Percentiles rank a stretch among this genome's conserved stretches.
Conservation (phyloP, 441 rosid genomes). For the Croton laevigatus region DNA sequence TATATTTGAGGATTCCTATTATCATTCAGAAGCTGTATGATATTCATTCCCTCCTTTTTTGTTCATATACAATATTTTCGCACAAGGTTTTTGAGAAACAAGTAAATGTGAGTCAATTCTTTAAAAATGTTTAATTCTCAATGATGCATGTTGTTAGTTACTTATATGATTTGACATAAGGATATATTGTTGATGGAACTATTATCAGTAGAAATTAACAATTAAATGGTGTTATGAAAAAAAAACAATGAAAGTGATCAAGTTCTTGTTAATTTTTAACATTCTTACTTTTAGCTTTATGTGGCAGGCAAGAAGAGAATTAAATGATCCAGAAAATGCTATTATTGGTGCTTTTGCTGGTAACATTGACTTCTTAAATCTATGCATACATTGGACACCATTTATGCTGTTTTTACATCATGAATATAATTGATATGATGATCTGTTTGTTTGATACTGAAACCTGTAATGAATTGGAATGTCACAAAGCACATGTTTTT, state of each 20-base stretch:
- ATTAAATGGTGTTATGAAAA: background rate
- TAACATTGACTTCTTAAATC: constrained; percentile 23
- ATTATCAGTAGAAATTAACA: background rate
- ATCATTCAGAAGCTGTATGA: background rate
- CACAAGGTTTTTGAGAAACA: background rate
- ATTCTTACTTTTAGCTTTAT: background rate
- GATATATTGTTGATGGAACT: background rate
- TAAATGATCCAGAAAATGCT: constrained; percentile 90
- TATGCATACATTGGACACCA: background rate
- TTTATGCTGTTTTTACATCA: background rate
- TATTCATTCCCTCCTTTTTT: background rate
- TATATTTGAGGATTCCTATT: background rate
- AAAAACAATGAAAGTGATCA: background rate
- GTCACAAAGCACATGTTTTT: no score
- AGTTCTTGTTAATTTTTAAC: background rate
- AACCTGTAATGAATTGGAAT: no score
- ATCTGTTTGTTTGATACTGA: no score
- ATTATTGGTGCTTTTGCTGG: constrained; percentile 89
- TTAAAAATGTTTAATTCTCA: background rate
- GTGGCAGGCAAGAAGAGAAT: constrained; percentile 72
- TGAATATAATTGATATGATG: background rate
- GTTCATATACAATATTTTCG: background rate
- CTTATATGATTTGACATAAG: background rate
- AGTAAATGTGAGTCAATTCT: background rate
- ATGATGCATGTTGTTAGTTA: background rate